Conservation (phyloP, 116 monocot genomes). For the Papilionanthe hybrid region DNA sequence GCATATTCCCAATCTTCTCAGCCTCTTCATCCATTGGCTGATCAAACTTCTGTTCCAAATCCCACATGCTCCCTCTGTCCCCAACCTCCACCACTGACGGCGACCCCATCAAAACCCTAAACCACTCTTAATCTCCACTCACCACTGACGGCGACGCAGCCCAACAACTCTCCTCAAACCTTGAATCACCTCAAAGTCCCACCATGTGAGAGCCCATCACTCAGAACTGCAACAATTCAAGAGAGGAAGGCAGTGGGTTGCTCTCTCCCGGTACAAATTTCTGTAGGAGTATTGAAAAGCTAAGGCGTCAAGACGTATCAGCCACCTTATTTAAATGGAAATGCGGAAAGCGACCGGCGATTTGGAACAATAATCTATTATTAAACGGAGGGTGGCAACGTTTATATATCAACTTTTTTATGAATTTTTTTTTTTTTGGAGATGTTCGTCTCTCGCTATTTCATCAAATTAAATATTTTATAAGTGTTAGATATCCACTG, state of each 20-base stretch:
- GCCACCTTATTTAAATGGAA: neutral
- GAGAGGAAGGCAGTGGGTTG: neutral
- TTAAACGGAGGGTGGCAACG: no score
- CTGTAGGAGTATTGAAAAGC: neutral
- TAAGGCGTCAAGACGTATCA: no score
- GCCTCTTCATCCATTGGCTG: slow-evolving; percentile 95
- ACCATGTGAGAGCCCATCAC: neutral
- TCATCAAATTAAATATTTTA: no score
- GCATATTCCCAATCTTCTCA: slow-evolving; percentile 58
- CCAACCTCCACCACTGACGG: slow-evolving; percentile 17
- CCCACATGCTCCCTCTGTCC: slow-evolving; percentile 73
- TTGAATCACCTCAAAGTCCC: no score
- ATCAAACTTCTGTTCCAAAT: slow-evolving; percentile 75
- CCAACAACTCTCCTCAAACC: no score
- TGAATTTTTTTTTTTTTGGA: no score
- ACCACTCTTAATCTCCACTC: neutral
- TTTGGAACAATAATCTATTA: no score
- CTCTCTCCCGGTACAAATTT: neutral
- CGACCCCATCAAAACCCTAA: slow-evolving; percentile 36
- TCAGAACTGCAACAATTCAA: no score
- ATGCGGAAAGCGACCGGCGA: neutral
- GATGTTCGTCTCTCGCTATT: no score
- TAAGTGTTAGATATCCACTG: no score
- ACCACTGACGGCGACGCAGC: no score
- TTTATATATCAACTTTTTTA: no score